phyloP scores from a whole-genome alignment of 2,329 filamentous ascomycete species.

The Sclerotinia sclerotiorum region DNA sequence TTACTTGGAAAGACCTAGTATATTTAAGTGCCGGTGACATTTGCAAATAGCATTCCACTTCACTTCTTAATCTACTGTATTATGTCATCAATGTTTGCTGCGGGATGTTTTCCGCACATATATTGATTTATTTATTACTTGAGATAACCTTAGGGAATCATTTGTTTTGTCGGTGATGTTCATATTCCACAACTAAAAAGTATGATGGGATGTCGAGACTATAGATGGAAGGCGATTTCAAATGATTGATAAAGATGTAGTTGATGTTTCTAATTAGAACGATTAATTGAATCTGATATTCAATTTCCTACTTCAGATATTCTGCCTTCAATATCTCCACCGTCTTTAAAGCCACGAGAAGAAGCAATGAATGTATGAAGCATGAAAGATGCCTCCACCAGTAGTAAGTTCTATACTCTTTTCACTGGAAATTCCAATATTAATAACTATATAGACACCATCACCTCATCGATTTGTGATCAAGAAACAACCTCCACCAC shows the following conservation, averaged over 20 bases:
- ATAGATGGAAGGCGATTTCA: neutral
- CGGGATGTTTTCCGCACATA: too few species aligned
- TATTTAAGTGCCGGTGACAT: too few species aligned
- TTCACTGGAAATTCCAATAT: conserved; percentile 22
- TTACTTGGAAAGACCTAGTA: too few species aligned
- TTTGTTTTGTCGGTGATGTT: neutral
- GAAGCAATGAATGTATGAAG: conserved; percentile 1
- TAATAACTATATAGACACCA: conserved; percentile 38
- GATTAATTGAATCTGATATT: neutral
- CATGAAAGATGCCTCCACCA: conserved; percentile 38
- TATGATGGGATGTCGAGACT: neutral
- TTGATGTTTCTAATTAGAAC: neutral
- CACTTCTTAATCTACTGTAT: too few species aligned
- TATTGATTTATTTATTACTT: too few species aligned
- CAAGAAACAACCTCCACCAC: conserved; percentile 33
- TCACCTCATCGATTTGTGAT: conserved; percentile 43
- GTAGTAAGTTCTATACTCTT: conserved; percentile 32
- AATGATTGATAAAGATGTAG: neutral
- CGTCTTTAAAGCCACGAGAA: neutral
- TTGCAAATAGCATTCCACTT: too few species aligned
- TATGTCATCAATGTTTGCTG: too few species aligned
- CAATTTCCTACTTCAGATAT: neutral
- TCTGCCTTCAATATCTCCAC: neutral
- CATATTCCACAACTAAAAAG: neutral
- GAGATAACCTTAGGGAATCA: neutral